Percentiles rank a stretch among this genome's conserved stretches.
phyloP scores from a whole-genome alignment of 306 rosid species.

The Cicer judaicum region DNA sequence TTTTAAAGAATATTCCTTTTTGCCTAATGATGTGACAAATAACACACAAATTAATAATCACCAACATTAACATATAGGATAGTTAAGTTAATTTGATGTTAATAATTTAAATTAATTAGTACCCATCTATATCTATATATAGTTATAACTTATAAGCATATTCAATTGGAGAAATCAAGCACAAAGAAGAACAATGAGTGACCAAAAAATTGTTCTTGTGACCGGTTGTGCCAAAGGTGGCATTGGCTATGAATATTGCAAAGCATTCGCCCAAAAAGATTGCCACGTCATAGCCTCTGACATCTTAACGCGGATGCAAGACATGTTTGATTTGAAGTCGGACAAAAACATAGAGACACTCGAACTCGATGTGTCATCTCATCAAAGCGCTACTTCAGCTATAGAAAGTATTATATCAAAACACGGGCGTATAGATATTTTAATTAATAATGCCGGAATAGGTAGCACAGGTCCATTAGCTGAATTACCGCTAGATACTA shows the following conservation, averaged over 20 bases:
- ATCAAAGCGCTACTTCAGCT: conserved; percentile 65
- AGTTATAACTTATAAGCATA: not conserved
- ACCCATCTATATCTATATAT: conserved; percentile 25
- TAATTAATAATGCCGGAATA: conserved; percentile 77
- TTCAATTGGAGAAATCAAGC: not conserved
- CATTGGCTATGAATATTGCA: conserved; percentile 82
- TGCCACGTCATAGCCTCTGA: conserved; percentile 73
- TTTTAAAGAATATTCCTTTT: conserved; percentile 56
- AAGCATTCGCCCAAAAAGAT: conserved; percentile 66
- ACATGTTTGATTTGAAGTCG: conserved; percentile 53
- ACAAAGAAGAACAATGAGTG: conserved; percentile 45
- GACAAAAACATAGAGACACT: conserved; percentile 55
- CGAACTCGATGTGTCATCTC: conserved; percentile 69
- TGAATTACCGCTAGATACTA: conserved; percentile 64
- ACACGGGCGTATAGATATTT: conserved; percentile 61
- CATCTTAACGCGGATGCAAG: conserved; percentile 55
- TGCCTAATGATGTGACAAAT: conserved; percentile 9
- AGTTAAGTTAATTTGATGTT: not conserved
- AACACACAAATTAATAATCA: not conserved
- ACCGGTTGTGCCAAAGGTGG: conserved; percentile 91
- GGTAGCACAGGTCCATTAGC: conserved; percentile 82
- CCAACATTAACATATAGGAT: conserved; percentile 13
- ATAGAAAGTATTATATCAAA: conserved; percentile 58
- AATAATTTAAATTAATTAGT: conserved; percentile 16
- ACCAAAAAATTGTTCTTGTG: conserved; percentile 64